Evolutionary conservation across 2,329 filamentous ascomycete genomes (phyloP), one percentile per base, ranked within the genome.

Genomic region (Colletotrichum sp.): DNA sequence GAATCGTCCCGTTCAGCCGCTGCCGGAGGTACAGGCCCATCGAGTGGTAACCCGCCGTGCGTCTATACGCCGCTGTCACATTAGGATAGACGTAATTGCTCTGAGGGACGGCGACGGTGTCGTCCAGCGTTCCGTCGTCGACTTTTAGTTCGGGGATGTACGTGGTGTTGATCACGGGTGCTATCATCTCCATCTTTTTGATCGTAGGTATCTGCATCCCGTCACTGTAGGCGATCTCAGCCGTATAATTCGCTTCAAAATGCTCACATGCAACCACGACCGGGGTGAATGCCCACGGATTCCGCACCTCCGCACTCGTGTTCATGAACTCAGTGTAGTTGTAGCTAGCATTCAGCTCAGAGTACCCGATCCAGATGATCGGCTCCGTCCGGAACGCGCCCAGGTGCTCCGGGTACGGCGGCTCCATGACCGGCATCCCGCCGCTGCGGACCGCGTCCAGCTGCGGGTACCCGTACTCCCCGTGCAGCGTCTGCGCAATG

Each of bases 381-480:
- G 84, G 84, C 66, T 84, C 83, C 2, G 80, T 82, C 12, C 80
- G 79, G 59, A 85, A 83, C 1, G 79, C 81, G 2, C 84, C 84
- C 6, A 84, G 78, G 13, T 81, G 62, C 39, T 73, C 60, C 5
- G 80, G 82, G 66, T 76, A 81, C 4, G 79, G 79, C 12, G 78
- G 77, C 2, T 63, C 52, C 22, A 30, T 75, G 39, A 28, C 75
- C 2, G 78, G 79, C 26, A 84, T 78, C 34, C 83, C 85, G 8
- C 81, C 84, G 2, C 75, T 26, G 10, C 72, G 74, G 12, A 78
- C 74, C 4, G 77, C 75, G 12, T n/a, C 28, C n/a, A 82, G 68
- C 64, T 83, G 82, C 9, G 55, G 71, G 8, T 22, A n/a, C 8
- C 68, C 26, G 71, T 85, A 84, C 9, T 85, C 82, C n/a, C 80